These are phyloP conservation scores for Cryptomeria japonica DNA, from an alignment of 75 land plant species.

Conservation along the genomic window DNA sequence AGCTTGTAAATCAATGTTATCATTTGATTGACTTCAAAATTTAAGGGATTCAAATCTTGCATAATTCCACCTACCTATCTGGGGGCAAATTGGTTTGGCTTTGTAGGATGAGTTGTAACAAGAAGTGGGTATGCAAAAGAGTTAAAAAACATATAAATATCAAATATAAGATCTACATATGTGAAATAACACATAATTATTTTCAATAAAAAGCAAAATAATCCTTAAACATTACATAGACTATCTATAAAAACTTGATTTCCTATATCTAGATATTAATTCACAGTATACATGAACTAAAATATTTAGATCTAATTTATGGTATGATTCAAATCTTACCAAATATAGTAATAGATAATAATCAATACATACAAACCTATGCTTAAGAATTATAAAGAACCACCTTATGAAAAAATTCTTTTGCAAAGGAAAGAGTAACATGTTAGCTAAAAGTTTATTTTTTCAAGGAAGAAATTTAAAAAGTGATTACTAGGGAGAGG, in stretches of 20 bases:
- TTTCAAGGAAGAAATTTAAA: too few species aligned
- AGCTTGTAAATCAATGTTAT: not conserved
- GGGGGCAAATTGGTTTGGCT: constrained; percentile 42
- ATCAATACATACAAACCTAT: too few species aligned
- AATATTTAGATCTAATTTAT: too few species aligned
- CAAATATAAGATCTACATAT: not conserved
- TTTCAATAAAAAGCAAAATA: not conserved
- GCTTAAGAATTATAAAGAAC: too few species aligned
- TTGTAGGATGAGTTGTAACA: constrained; percentile 50
- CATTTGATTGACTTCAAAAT: constrained; percentile 8
- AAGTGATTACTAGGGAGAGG: too few species aligned
- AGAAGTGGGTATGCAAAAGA: constrained; percentile 35
- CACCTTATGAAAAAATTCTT: too few species aligned
- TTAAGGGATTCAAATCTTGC: constrained; percentile 49
- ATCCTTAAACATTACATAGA: not conserved
- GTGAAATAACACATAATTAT: not conserved
- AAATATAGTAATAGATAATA: too few species aligned
- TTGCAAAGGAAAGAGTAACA: too few species aligned
- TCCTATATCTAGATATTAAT: not conserved
- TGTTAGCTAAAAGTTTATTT: too few species aligned
- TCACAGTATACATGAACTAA: not conserved
- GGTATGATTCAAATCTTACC: too few species aligned
- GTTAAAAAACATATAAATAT: constrained; percentile 16
- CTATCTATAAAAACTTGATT: not conserved
- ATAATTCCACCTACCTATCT: constrained; percentile 45